Conservation (phyloP, 164 flowering plant species). For the Chimonanthus praecox region DNA sequence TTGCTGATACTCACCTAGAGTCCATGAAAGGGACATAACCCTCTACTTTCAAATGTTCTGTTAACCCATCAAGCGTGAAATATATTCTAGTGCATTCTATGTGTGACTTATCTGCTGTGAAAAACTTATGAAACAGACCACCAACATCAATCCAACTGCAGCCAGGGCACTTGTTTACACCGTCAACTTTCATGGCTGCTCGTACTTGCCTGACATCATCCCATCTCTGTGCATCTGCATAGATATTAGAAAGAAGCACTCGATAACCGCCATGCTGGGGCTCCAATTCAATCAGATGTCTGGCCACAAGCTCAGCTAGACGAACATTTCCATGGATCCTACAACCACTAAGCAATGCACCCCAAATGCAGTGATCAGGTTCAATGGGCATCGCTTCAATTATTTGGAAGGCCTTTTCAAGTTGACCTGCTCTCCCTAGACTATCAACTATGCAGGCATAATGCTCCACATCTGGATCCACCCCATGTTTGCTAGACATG, state of each 20-base stretch:
- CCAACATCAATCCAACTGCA: conserved; percentile 27
- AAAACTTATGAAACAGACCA: conserved; percentile 17
- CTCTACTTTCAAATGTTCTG: conserved; percentile 14
- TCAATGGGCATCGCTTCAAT: conserved; percentile 23
- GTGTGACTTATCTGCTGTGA: conserved; percentile 23
- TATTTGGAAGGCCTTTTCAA: conserved; percentile 19
- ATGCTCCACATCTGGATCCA: conserved; percentile 23
- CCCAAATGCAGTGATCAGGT: conserved; percentile 28
- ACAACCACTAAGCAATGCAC: conserved; percentile 25
- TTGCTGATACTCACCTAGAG: not conserved
- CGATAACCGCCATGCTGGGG: conserved; percentile 28
- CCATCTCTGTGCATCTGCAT: conserved; percentile 19
- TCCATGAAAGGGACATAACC: conserved; percentile 19
- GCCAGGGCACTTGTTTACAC: conserved; percentile 25
- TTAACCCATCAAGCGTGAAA: conserved; percentile 18
- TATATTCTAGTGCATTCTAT: conserved; percentile 13
- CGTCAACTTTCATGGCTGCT: conserved; percentile 21
- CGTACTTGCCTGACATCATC: conserved; percentile 20
- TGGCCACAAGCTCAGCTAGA: conserved; percentile 25
- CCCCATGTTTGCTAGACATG: conserved; percentile 18
- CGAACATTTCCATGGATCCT: conserved; percentile 23
- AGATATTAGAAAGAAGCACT: conserved; percentile 23
- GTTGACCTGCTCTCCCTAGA: conserved; percentile 20
- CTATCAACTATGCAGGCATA: conserved; percentile 24
- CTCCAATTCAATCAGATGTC: conserved; percentile 20